Conservation (phyloP, 371 early-diverging fungal species). For the Haplosporangium sp. region DNA sequence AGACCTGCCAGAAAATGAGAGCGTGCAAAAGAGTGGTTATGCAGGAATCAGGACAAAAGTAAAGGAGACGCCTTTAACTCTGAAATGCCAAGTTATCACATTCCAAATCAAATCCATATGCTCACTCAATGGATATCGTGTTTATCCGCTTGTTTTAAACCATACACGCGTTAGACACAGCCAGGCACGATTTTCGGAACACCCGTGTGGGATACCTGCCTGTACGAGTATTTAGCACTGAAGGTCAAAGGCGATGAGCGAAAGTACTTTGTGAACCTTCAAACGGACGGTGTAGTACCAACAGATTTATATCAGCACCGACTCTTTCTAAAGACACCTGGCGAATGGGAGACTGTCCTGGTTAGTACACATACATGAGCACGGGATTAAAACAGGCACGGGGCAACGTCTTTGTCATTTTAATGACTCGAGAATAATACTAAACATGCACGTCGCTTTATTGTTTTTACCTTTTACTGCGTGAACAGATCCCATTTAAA, state of each 20-base stretch:
- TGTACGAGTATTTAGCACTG: conserved; percentile 86
- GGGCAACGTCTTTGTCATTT: too few species aligned
- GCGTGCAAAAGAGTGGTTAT: conserved; percentile 89
- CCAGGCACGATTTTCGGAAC: conserved; percentile 76
- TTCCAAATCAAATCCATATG: too few species aligned
- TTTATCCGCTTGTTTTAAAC: background rate
- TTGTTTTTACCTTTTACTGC: background rate
- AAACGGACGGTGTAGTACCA: conserved; percentile 83
- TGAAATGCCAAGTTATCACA: background rate
- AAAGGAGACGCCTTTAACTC: background rate
- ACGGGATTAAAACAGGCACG: too few species aligned
- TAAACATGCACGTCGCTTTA: background rate
- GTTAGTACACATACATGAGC: conserved; percentile 56
- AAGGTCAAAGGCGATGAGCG: conserved; percentile 83
- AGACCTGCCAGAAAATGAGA: conserved; percentile 77
- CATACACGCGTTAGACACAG: conserved; percentile 52
- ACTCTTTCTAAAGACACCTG: conserved; percentile 83
- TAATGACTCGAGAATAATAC: background rate
- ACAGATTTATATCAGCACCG: conserved; percentile 94
- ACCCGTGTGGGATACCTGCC: conserved; percentile 87
- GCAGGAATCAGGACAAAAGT: conserved; percentile 88
- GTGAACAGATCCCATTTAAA: conserved; percentile 84
- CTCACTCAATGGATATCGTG: background rate
- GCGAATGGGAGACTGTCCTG: conserved; percentile 92
- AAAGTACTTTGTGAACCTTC: conserved; percentile 91